Conservation (phyloP, 768 basidiomycete species). For the Hemileccinum rubropunctum region DNA sequence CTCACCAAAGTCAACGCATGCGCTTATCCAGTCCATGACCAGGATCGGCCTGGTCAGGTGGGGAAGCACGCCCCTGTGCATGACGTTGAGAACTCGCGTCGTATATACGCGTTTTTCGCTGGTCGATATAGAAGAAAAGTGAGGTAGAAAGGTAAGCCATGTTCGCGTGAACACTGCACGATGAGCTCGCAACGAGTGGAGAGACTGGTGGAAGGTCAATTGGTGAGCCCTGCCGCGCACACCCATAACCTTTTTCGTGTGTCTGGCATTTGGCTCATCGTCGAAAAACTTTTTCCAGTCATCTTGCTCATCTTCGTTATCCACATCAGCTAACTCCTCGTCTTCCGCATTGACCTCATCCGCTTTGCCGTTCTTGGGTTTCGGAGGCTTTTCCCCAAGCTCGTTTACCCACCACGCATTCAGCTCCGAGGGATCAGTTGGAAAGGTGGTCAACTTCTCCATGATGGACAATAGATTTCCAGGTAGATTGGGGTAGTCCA, state of each 20-base stretch:
- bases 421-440: slow-evolving; percentile 63
- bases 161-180: slow-evolving; percentile 74
- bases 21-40: slow-evolving; percentile 91
- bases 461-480: slow-evolving; percentile 63
- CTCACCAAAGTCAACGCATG: slow-evolving; percentile 78
- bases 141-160: slow-evolving; percentile 75
- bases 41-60: slow-evolving; percentile 74
- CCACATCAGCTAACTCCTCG: slow-evolving; percentile 33
- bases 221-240: slow-evolving; percentile 50
- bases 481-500: slow-evolving; percentile 37
- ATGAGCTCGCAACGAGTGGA: slow-evolving; percentile 77
- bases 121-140: slow-evolving; percentile 41
- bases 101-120: slow-evolving; percentile 38
- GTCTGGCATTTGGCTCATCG: slow-evolving; percentile 44
- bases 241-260: slow-evolving; percentile 37
- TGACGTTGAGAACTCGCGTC: slow-evolving; percentile 64
- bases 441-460: slow-evolving; percentile 69
- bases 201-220: slow-evolving; percentile 70
- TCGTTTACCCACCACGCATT: slow-evolving; percentile 80
- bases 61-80: slow-evolving; percentile 83
- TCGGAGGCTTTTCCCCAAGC: slow-evolving; percentile 55
- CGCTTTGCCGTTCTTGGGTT: slow-evolving; percentile 42
- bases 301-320: slow-evolving; percentile 41
- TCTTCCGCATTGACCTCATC: slow-evolving; percentile 36
- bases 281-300: slow-evolving; percentile 89